phyloP scores from a whole-genome alignment of 441 rosid species.

The Brassica hybrid region DNA sequence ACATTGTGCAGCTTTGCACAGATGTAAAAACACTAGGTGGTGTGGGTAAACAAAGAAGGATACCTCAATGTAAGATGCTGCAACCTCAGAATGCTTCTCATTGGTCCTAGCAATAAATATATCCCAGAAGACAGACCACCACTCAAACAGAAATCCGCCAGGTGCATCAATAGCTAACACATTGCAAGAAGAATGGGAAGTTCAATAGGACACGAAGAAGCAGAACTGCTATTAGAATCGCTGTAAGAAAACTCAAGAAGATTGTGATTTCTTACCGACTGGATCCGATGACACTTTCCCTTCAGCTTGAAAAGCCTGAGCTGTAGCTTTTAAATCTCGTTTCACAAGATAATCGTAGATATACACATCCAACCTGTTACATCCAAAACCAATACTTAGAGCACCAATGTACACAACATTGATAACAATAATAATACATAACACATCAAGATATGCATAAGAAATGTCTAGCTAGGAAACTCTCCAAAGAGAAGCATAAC shows the following conservation, averaged over 20 bases:
- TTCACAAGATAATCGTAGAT: conserved; percentile 91
- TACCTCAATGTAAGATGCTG: conserved; percentile 80
- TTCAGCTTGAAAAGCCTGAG: conserved; percentile 89
- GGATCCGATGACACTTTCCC: conserved; percentile 88
- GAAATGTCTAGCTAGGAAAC: not conserved
- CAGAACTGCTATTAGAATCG: conserved; percentile 2
- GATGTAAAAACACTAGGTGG: conserved; percentile 7
- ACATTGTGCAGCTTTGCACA: conserved; percentile 17
- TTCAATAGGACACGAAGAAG: not conserved
- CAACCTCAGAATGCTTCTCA: conserved; percentile 81
- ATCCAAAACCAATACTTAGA: not conserved
- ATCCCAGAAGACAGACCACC: conserved; percentile 99
- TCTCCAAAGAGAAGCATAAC: not conserved
- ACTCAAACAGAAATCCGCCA: conserved; percentile 90
- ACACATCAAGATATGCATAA: conserved; percentile 16
- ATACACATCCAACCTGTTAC: conserved; percentile 87
- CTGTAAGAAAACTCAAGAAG: not conserved
- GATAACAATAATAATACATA: conserved; percentile 13
- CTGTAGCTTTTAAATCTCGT: conserved; percentile 86
- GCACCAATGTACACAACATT: conserved; percentile 9
- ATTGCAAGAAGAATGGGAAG: conserved; percentile 28
- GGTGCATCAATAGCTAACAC: conserved; percentile 87
- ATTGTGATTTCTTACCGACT: conserved; percentile 62
- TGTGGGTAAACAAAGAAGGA: conserved; percentile 25
- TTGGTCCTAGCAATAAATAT: conserved; percentile 81